Conservation (phyloP, 129 eudicot species). For the Flaveria brownii region DNA sequence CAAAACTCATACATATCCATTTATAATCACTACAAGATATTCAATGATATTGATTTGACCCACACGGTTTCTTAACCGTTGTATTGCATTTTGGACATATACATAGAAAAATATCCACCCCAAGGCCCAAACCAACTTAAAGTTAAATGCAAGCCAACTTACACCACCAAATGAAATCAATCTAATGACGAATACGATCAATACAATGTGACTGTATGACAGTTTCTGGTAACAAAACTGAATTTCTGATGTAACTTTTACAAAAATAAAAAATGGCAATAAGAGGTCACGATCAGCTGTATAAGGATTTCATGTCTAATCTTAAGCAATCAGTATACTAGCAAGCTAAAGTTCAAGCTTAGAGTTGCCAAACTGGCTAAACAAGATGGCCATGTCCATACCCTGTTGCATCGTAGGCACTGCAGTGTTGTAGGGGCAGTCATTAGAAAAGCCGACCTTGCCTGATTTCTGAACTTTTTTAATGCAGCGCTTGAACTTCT, state of each 20-base stretch:
- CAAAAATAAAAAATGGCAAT: neutral
- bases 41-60: neutral
- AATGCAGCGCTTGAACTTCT: conserved; percentile 90
- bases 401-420: conserved; percentile 98
- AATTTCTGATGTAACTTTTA: conserved; percentile 20
- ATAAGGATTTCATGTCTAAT: conserved; percentile 6
- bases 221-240: conserved; percentile 10
- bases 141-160: neutral
- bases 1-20: neutral
- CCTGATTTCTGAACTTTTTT: conserved; percentile 84
- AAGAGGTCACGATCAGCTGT: conserved; percentile 2
- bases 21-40: neutral
- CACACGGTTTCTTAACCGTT: neutral
- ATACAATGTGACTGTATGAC: conserved; percentile 11
- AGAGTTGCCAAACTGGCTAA: conserved; percentile 78
- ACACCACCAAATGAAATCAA: conserved; percentile 4
- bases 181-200: conserved; percentile 5
- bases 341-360: conserved; percentile 63
- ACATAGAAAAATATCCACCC: neutral
- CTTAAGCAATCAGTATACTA: neutral
- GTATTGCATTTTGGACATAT: neutral
- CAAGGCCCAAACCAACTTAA: neutral
- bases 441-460: conserved; percentile 70
- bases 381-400: conserved; percentile 92
- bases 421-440: conserved; percentile 68